Percentiles rank a stretch among this genome's conserved stretches.
These are phyloP conservation scores for Astragalus glycyphyllos DNA, from an alignment of 306 rosid species.

Conservation along the genomic window DNA sequence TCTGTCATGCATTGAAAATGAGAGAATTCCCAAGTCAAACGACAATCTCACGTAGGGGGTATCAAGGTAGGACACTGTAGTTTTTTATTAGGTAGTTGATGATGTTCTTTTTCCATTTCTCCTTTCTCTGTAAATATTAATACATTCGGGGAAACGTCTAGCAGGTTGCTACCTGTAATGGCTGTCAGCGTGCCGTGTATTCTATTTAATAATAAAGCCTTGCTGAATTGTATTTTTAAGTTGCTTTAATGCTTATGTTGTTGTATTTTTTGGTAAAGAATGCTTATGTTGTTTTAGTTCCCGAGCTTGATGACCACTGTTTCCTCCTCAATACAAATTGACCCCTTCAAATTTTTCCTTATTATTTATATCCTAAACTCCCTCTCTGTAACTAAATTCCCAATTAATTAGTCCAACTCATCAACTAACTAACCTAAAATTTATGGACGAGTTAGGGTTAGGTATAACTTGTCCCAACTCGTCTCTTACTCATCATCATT, in stretches of 20 bases:
- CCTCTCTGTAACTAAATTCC: not conserved
- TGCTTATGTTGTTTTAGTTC: not conserved
- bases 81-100: conserved; percentile 59
- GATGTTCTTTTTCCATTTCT: conserved; percentile 37
- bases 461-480: too few relatives aligned
- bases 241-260: conserved; percentile 18
- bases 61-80: conserved; percentile 51
- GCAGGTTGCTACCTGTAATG: conserved; percentile 62
- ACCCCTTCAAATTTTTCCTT: not conserved
- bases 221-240: conserved; percentile 35
- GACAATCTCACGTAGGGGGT: conserved; percentile 46
- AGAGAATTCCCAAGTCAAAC: conserved; percentile 46
- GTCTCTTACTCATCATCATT: too few relatives aligned
- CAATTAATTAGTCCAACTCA: not conserved
- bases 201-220: conserved; percentile 60
- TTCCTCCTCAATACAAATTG: too few relatives aligned
- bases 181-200: conserved; percentile 53
- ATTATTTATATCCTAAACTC: not conserved
- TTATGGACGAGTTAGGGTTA: too few relatives aligned
- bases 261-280: not conserved
- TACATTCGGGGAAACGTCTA: conserved; percentile 45
- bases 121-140: conserved; percentile 68
- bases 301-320: not conserved
- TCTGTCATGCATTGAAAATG: conserved; percentile 51
- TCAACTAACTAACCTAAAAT: conserved; percentile 1